Percentiles rank a stretch among this genome's conserved stretches.
phyloP scores from a whole-genome alignment of 495 filamentous ascomycete genomes.

The Podospora fimiseda region DNA sequence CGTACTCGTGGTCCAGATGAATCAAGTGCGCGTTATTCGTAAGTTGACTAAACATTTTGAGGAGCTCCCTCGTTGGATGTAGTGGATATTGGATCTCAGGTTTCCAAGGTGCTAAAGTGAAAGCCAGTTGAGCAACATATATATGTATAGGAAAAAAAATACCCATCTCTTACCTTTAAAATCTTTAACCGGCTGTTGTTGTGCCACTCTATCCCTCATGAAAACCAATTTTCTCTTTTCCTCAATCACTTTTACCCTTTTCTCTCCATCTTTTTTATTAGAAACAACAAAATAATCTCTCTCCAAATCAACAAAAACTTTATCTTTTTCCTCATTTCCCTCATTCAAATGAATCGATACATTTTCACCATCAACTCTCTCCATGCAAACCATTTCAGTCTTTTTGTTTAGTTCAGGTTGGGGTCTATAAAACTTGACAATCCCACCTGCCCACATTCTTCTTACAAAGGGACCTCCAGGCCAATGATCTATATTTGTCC shows the following conservation, averaged over 20 bases:
- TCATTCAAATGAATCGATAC: constrained; percentile 36
- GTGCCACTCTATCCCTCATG: constrained; percentile 22
- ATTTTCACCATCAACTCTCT: constrained; percentile 42
- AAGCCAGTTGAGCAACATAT: background rate
- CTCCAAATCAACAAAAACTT: constrained; percentile 37
- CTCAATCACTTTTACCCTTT: constrained; percentile 13
- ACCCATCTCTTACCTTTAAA: background rate
- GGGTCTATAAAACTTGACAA: constrained; percentile 28
- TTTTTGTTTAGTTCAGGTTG: constrained; percentile 41
- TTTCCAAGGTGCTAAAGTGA: constrained; percentile 14
- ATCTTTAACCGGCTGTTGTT: background rate
- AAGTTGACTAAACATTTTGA: constrained; percentile 81
- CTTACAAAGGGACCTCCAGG: constrained; percentile 58
- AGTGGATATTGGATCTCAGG: constrained; percentile 58
- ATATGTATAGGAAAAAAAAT: background rate
- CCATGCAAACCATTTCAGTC: constrained; percentile 50
- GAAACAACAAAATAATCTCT: constrained; percentile 24
- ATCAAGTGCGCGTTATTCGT: constrained; percentile 84
- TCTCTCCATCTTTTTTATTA: background rate
- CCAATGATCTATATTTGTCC: constrained; percentile 64
- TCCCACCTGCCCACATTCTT: constrained; percentile 77
- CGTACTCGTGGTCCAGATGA: constrained; percentile 71
- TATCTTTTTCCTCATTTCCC: constrained; percentile 25
- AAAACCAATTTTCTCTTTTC: constrained; percentile 37
- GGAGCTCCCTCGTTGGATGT: constrained; percentile 54